Conservation (phyloP, 306 rosid genomes). For the Glycine latifolia region DNA sequence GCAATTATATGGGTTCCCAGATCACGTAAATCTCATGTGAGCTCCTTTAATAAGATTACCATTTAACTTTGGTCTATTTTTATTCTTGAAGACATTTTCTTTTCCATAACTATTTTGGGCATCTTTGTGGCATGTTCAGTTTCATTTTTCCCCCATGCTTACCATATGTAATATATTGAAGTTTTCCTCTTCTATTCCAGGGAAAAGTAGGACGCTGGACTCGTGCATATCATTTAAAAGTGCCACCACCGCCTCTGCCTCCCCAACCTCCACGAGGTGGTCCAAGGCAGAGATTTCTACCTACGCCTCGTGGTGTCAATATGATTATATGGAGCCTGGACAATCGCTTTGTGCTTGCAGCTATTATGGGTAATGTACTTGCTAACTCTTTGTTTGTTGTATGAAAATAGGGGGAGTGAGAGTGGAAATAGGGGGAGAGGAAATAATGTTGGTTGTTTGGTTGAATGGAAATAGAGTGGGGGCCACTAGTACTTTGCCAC, state of each 20-base stretch:
- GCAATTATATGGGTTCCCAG: conserved; percentile 96
- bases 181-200: conserved; percentile 52
- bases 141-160: conserved; percentile 36
- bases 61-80: conserved; percentile 42
- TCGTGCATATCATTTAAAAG: conserved; percentile 93
- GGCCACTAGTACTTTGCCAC: too few species aligned
- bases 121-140: conserved; percentile 28
- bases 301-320: conserved; percentile 94
- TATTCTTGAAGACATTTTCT: conserved; percentile 37
- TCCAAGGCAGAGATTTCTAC: conserved; percentile 86
- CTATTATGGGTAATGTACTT: conserved; percentile 80
- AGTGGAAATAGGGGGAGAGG: too few species aligned
- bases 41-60: conserved; percentile 49
- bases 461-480: too few species aligned
- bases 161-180: conserved; percentile 13
- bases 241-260: conserved; percentile 91
- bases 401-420: too few species aligned
- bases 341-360: conserved; percentile 94
- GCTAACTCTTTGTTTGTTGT: neutral
- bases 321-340: conserved; percentile 97
- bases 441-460: too few species aligned
- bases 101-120: conserved; percentile 30
- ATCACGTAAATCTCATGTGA: conserved; percentile 90
- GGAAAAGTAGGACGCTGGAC: conserved; percentile 90
- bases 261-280: conserved; percentile 96